phyloP scores from a whole-genome alignment of 2,329 filamentous ascomycete genomes.

The Penicillium psychrosexuale region DNA sequence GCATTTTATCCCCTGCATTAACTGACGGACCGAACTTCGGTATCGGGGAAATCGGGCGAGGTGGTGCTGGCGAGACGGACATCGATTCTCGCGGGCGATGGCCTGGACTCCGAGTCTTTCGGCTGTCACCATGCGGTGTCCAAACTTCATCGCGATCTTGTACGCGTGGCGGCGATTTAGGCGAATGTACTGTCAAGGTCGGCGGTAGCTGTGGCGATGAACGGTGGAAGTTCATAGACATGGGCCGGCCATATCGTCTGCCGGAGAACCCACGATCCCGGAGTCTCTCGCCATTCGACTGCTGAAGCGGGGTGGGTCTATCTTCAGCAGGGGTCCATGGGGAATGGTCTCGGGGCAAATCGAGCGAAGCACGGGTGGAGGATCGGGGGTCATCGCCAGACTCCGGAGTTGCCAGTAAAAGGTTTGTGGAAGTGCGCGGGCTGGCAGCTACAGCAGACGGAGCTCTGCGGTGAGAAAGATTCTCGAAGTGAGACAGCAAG shows the following conservation, averaged over 20 bases:
- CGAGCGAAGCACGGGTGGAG: conserved; percentile 40
- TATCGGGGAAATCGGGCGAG: conserved; percentile 30
- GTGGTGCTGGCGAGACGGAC: conserved; percentile 19
- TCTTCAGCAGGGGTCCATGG: conserved; percentile 35
- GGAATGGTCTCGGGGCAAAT: conserved; percentile 41
- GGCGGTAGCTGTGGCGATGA: conserved; percentile 43
- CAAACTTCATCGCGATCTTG: conserved; percentile 19
- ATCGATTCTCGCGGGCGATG: conserved; percentile 26
- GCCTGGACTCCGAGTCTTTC: conserved; percentile 25
- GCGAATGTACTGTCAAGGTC: conserved; percentile 44
- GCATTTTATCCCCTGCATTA: conserved; percentile 15
- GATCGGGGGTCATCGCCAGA: conserved; percentile 30
- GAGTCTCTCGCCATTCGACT: conserved; percentile 23
- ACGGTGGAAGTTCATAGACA: conserved; percentile 42
- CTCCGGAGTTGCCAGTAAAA: conserved; percentile 33
- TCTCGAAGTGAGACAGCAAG: conserved; percentile 49
- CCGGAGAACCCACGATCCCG: conserved; percentile 46
- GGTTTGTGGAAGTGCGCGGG: conserved; percentile 29
- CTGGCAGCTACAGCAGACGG: conserved; percentile 27
- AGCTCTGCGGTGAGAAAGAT: conserved; percentile 39
- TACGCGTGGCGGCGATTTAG: conserved; percentile 41
- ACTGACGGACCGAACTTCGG: conserved; percentile 29
- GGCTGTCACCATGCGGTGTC: conserved; percentile 65
- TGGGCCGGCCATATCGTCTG: conserved; percentile 57
- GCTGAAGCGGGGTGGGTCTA: conserved; percentile 19